Percentiles rank a stretch among this genome's conserved stretches.
Evolutionary conservation across 2,329 filamentous ascomycete species (phyloP).

Genomic region (Endoconidiophora laricicola): DNA sequence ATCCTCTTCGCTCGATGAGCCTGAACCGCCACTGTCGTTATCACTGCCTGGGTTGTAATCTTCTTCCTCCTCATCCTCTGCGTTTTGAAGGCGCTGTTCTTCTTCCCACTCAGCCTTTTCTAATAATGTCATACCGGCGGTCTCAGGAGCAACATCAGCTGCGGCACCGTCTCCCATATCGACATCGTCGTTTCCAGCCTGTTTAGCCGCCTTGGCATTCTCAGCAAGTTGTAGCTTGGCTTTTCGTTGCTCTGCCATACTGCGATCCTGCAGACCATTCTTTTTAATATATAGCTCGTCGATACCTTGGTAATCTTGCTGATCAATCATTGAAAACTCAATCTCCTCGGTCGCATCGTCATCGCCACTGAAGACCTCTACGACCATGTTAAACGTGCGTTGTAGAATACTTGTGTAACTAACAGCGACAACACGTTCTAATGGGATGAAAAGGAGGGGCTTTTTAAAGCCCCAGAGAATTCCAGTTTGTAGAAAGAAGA

Average conservation of each 20-base stretch:
- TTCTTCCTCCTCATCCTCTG: slow-evolving; percentile 48
- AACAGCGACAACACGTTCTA: slow-evolving; percentile 43
- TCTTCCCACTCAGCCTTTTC: slow-evolving; percentile 32
- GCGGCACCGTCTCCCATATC: slow-evolving; percentile 23
- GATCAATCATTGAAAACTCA: slow-evolving; percentile 54
- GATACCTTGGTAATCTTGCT: slow-evolving; percentile 49
- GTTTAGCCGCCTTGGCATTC: slow-evolving; percentile 34
- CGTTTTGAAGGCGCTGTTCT: slow-evolving; percentile 38
- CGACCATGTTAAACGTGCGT: slow-evolving; percentile 50
- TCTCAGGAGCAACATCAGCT: slow-evolving; percentile 20
- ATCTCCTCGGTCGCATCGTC: slow-evolving; percentile 37
- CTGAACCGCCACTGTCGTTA: slow-evolving; percentile 36
- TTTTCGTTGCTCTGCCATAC: slow-evolving; percentile 51
- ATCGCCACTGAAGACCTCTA: slow-evolving; percentile 37
- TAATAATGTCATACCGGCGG: slow-evolving; percentile 29
- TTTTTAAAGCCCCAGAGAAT: slow-evolving; percentile 59
- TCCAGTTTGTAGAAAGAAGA: slow-evolving; percentile 50
- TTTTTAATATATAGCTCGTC: slow-evolving; percentile 44
- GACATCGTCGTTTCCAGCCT: slow-evolving; percentile 21
- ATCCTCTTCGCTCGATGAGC: slow-evolving; percentile 26
- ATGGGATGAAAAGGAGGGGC: slow-evolving; percentile 46
- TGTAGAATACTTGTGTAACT: slow-evolving; percentile 52
- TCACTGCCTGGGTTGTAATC: slow-evolving; percentile 46
- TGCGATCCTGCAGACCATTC: slow-evolving; percentile 46
- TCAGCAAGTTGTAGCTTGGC: slow-evolving; percentile 46